These are phyloP conservation scores for Pyrus hybrid DNA, from an alignment of 331 rosid species.

Conservation along the genomic window DNA sequence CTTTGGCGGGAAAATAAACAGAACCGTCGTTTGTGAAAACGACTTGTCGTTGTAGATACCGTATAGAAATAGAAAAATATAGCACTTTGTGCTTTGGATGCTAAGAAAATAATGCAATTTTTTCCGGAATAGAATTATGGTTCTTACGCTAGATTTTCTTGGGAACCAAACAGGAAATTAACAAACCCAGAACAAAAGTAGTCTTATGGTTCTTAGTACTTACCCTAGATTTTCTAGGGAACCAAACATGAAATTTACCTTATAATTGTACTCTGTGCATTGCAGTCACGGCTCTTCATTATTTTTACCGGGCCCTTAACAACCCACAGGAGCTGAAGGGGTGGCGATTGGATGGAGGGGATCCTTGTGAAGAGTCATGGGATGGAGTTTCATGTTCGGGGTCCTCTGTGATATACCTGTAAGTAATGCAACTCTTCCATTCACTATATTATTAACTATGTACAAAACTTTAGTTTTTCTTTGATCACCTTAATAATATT, in stretches of 20 bases:
- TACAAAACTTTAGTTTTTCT: not conserved
- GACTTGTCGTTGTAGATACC: not conserved
- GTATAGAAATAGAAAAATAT: not conserved
- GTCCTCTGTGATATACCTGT: constrained; percentile 76
- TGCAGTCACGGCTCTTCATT: constrained; percentile 63
- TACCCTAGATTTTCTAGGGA: no score
- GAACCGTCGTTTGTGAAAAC: not conserved
- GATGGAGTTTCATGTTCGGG: constrained; percentile 74
- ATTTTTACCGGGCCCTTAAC: constrained; percentile 54
- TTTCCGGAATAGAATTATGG: no score
- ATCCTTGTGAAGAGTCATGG: constrained; percentile 91
- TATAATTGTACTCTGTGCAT: not conserved
- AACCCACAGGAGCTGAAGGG: constrained; percentile 44
- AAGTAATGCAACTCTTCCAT: constrained; percentile 18
- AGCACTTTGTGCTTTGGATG: not conserved
- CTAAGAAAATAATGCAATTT: no score
- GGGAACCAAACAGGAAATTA: no score
- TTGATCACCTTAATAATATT: not conserved
- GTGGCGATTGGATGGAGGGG: constrained; percentile 53
- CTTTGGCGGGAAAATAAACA: constrained; percentile 2
- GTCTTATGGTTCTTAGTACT: no score
- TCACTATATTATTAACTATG: not conserved
- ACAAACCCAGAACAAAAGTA: no score
- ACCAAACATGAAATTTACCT: no score
- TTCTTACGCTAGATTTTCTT: no score